phyloP scores from a whole-genome alignment of 2,329 filamentous ascomycete genomes.

The Botrytis elliptica region DNA sequence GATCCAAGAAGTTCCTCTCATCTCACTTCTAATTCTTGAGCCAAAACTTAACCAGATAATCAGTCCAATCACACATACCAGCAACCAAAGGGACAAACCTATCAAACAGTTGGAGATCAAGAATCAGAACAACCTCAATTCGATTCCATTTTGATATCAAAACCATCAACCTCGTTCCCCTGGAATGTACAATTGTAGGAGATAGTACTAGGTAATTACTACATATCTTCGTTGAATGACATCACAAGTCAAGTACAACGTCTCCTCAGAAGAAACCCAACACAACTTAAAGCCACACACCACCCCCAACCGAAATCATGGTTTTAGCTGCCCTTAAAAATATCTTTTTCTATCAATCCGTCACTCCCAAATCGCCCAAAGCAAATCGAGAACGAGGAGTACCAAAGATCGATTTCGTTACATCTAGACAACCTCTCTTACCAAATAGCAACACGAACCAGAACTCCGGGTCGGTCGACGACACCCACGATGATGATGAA shows the following conservation, averaged over 20 bases:
- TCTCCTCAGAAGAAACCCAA: neutral
- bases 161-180: neutral
- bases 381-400: slow-evolving; percentile 2
- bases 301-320: slow-evolving; percentile 31
- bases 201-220: neutral
- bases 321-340: slow-evolving; percentile 39
- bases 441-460: neutral
- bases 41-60: neutral
- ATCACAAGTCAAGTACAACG: slow-evolving; percentile 10
- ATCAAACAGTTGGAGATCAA: neutral
- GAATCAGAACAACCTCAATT: neutral
- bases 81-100: neutral
- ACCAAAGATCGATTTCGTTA: slow-evolving; percentile 23
- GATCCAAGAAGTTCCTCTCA: neutral
- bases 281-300: neutral
- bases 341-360: slow-evolving; percentile 35
- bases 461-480: slow-evolving; percentile 4
- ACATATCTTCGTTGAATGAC: neutral
- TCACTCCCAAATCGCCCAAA: slow-evolving; percentile 16
- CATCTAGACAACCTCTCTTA: slow-evolving; percentile 29
- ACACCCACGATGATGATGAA: neutral
- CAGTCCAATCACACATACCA: neutral
- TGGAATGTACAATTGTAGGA: neutral
- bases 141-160: neutral
- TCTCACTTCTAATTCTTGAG: neutral